Percentiles rank a stretch among this genome's conserved stretches.
phyloP scores from a whole-genome alignment of 2,329 filamentous ascomycete species.

The Cytospora leucostoma region DNA sequence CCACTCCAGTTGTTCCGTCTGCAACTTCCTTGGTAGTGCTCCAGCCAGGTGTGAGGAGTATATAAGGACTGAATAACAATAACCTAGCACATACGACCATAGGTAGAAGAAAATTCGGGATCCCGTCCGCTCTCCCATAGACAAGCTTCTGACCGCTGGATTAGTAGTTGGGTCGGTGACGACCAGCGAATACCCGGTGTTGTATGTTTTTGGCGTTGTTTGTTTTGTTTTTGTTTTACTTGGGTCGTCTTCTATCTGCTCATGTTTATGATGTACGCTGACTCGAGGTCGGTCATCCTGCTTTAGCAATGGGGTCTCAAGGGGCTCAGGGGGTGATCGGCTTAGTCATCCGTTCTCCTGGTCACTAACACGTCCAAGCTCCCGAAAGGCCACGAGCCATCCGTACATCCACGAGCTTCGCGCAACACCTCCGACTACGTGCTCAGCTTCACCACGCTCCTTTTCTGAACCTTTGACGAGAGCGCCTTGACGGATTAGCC shows the following conservation, averaged over 20 bases:
- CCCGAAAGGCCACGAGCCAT: constrained; percentile 21
- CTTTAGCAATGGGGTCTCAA: too few relatives aligned
- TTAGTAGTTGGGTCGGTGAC: too few relatives aligned
- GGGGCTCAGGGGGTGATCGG: not conserved
- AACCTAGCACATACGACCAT: not conserved
- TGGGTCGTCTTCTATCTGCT: not conserved
- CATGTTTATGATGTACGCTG: not conserved
- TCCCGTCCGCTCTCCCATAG: not conserved
- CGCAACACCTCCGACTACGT: constrained; percentile 1
- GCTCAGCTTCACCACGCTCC: constrained; percentile 23
- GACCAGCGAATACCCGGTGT: not conserved
- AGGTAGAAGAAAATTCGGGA: not conserved
- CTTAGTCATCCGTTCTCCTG: constrained; percentile 10
- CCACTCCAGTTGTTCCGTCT: too few relatives aligned
- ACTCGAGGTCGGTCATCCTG: too few relatives aligned
- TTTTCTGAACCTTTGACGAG: constrained; percentile 18
- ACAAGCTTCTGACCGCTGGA: not conserved
- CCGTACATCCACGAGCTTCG: constrained; percentile 10
- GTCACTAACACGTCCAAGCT: constrained; percentile 14
- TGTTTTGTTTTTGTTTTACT: not conserved
- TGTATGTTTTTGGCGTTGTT: not conserved
- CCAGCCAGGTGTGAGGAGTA: too few relatives aligned
- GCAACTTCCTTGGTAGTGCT: too few relatives aligned
- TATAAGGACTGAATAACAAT: not conserved
- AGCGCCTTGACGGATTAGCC: constrained; percentile 17